Conservation (phyloP, 345 rosid genomes). For the Brassica rapa region DNA sequence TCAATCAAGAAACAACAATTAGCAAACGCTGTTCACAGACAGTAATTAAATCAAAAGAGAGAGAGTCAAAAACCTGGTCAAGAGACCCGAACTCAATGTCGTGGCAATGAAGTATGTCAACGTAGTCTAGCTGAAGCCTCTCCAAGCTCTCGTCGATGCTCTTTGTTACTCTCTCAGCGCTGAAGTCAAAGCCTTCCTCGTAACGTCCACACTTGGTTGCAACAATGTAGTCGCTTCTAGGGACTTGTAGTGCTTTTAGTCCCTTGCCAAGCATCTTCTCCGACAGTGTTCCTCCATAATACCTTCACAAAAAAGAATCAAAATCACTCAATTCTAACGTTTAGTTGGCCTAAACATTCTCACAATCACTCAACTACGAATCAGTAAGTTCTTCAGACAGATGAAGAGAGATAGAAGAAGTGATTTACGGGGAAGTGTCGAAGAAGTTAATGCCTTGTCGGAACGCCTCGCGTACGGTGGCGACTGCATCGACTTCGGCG, state of each 20-base stretch:
- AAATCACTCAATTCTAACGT: background rate
- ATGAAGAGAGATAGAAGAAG: background rate
- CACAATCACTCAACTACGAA: background rate
- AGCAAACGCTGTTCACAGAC: background rate
- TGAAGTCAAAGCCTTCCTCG: slow-evolving; percentile 81
- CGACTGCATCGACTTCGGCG: slow-evolving; percentile 74
- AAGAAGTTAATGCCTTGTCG: slow-evolving; percentile 90
- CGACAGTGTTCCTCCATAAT: slow-evolving; percentile 84
- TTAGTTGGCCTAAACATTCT: background rate
- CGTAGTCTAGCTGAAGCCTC: slow-evolving; percentile 86
- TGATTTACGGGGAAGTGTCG: slow-evolving; percentile 89
- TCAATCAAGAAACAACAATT: background rate
- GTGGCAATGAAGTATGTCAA: slow-evolving; percentile 89
- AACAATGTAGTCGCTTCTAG: slow-evolving; percentile 72
- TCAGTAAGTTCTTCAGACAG: background rate
- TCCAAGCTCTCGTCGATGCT: slow-evolving; percentile 87
- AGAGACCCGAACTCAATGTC: slow-evolving; percentile 90
- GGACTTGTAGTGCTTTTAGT: slow-evolving; percentile 72
- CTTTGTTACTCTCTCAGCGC: slow-evolving; percentile 81
- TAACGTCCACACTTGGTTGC: slow-evolving; percentile 92
- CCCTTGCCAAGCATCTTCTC: slow-evolving; percentile 93
- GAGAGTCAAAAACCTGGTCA: slow-evolving; percentile 58
- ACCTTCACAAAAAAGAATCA: slow-evolving; percentile 44
- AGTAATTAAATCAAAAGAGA: no score
- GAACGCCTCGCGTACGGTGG: slow-evolving; percentile 79